Base-by-base conservation (phyloP, 768 basidiomycete species). In the Boletus reticulatus region DNA sequence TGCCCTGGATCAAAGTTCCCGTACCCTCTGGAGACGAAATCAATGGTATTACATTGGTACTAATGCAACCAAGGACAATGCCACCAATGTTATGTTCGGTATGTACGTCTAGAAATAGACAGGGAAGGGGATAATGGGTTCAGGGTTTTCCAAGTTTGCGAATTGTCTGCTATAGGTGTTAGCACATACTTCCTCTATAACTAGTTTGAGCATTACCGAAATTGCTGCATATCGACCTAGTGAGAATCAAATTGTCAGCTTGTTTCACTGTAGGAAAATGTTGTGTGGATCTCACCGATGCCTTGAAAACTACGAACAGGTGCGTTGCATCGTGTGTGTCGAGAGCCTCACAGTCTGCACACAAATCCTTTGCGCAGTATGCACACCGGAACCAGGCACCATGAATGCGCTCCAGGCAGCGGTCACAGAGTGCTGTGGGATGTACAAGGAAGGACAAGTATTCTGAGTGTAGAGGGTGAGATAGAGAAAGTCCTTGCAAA, bases 311-410 rank as follows among this genome's bases (percentile, higher is more conserved):
- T 34, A 95, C 76, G 71, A 94, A 98, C 42, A 92, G 72, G 66
- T 96, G 94, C 1, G 82, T 84, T 56, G 82, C 78, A 62, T 94
- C 82, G 65, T 97, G 94, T 43, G 88, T 87, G 64, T 92, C 92
- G 27, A 89, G 73, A 44, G 75, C 78, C 69, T 94, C 89, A 63
- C 94, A 96, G 31, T 80, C 80, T 41, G 84, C 84, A 72, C 95
- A 97, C n/a, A 96, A 75, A 67, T 98, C 95, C 61, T 82, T 85
- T 7, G 80, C 79, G 65, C 94, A 97, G 66, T 93, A 92, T 5
- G 84, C 92, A 65, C 95, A 98, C 61, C 89, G 83, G 72, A 87
- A 89, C 95, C 95, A 98, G 61, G 84, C 82, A 16, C 95, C 95
- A n/a, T 77, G 73, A 51, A 97, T 95, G 48, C 78, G 80, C 24